Base-by-base conservation (phyloP, 2,329 filamentous ascomycete species). In the Rhynchosporium agropyri region DNA sequence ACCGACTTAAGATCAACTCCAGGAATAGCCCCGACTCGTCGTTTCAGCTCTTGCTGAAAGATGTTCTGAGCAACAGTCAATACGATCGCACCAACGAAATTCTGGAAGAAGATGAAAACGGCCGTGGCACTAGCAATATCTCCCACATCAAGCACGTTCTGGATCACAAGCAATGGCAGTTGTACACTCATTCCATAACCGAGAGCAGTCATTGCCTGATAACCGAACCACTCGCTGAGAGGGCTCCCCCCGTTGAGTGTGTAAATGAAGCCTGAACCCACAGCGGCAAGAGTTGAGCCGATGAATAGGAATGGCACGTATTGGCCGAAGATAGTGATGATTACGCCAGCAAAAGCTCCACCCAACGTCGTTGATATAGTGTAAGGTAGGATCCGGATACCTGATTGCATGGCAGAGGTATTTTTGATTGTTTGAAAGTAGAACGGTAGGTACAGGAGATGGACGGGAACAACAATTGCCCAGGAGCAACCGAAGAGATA, bases 101-200 rank as follows among this genome's bases (percentile, higher is more conserved):
- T 82, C 72, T 85, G 82, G 9, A 76, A 74, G 66, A 85, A 85
- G 69, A 84, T 81, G 64, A 78, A 79, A 66, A 82, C 77, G 12
- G 83, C 79, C 33, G 82, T 77, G 33, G 83, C 83, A 1, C 77
- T 80, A 6, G 82, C 77, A 9, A 85, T 75, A 55, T 85, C 82
- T 6, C 79, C 75, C 29, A 75, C 76, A 15, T 78, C 75, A 4
- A 85, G 75, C 0, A 81, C 79, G 0, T 82, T 79, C 67, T 85
- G 83, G 12, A 82, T 78, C 3, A 83, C 84, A 20, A 87, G 78
- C 61, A 77, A 77, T 20, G 80, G 76, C 1, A 82, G 79, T 69
- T 87, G 84, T 78, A 87, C 83, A 15, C 82, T 82, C 33, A 82
- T 75, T 6, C 85, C 85, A 5, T 81, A 77, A 40, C 83, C 83